phyloP scores from a whole-genome alignment of 257 asterid genomes.

The Henckelia pumila region DNA sequence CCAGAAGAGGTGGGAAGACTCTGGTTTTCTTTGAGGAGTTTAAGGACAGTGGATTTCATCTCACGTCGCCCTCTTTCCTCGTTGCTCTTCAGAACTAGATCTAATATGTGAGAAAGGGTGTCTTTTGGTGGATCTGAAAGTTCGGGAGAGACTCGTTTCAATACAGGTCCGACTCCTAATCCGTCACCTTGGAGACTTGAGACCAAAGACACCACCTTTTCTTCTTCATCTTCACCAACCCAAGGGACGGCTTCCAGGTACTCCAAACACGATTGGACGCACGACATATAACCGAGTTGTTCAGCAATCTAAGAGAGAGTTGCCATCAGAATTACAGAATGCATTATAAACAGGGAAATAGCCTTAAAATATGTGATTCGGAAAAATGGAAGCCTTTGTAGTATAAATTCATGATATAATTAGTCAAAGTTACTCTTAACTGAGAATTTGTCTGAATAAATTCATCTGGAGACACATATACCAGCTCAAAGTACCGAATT shows the following conservation, averaged over 20 bases:
- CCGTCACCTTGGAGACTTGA: constrained; percentile 62
- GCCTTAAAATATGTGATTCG: not conserved
- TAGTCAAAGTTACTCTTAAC: not conserved
- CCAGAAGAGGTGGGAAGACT: constrained; percentile 48
- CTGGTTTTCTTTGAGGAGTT: constrained; percentile 71
- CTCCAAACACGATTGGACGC: constrained; percentile 75
- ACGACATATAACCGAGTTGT: constrained; percentile 62
- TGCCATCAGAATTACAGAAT: constrained; percentile 17
- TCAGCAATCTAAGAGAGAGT: constrained; percentile 56
- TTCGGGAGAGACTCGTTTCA: constrained; percentile 77
- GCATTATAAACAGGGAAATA: not conserved
- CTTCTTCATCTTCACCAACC: constrained; percentile 98
- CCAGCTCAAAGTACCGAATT: not conserved
- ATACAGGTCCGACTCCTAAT: constrained; percentile 61
- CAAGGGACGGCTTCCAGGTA: constrained; percentile 98
- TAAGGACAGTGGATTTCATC: constrained; percentile 75
- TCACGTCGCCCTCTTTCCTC: constrained; percentile 89
- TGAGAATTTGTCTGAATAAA: not conserved
- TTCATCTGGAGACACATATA: not conserved
- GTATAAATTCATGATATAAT: not conserved
- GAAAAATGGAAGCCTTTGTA: not conserved
- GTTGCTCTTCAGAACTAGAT: constrained; percentile 73
- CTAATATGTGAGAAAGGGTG: constrained; percentile 69
- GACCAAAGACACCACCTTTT: constrained; percentile 70
- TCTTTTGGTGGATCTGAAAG: constrained; percentile 51